Base-by-base conservation (phyloP, 1,284 basidiomycete species). In the Boletus albobrunnescens region DNA sequence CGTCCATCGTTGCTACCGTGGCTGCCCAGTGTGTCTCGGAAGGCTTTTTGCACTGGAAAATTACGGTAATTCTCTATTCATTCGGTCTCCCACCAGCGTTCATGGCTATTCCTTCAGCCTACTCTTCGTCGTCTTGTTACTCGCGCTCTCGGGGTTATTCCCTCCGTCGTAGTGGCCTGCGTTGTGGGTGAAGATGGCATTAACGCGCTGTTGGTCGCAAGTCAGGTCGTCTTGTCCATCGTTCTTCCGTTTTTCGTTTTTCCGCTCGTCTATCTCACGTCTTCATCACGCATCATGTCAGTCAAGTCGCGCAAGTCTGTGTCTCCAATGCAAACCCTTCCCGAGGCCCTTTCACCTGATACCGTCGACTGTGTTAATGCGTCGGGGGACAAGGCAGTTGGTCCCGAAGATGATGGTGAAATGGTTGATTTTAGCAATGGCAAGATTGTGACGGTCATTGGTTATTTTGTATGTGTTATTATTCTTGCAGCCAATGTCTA, bases 11-110 rank as follows among this genome's bases (percentile, higher is more conserved):
- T 2, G 94, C 91, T 7, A 98, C 94, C 0, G 77, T 98, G 11
- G 89, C 93, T 0, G 95, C 94, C 0, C 87, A 98, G 68, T 85
- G 94, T 36, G 88, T 98, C 27, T 87, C 86, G 0, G 95, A 98
- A 69, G 95, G 95, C 0, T 96, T 97, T 68, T 77, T 99, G 51
- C 81, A 83, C 48, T 98, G 94, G 94, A 79, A 79, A 44, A 78
- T 92, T 40, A 87, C 90, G 47, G 88, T 91, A 60, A 65, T 79
- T 67, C 36, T n/a, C 40, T n/a, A 14, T 42, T 32, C 20, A 20
- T 35, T 44, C 47, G 36, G 10, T 27, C n/a, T 27, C 14, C 16
- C 8, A 44, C 37, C 10, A 36, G 11, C 28, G 35, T 37, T 56
- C 33, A 51, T 33, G 44, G 40, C 16, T 26, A 40, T 55, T 44